Evolutionary conservation across 768 basidiomycete species (phyloP), one percentile per base, ranked within the genome.

Genomic region (Thelephora ganbajun): DNA sequence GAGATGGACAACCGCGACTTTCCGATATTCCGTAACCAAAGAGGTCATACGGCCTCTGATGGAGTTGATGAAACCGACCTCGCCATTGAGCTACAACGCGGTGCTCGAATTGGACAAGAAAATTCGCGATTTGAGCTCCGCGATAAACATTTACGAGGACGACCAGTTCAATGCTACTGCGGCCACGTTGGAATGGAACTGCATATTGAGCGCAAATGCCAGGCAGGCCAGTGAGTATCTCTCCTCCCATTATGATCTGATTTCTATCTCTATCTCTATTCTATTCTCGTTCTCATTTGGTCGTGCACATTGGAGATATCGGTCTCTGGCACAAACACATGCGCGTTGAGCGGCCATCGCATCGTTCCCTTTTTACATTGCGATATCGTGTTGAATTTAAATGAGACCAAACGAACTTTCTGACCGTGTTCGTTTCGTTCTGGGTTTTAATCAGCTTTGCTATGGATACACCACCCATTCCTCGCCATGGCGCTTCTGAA

Each of bases 401-500:
- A n/a, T n/a, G n/a, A n/a, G n/a, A n/a, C n/a, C n/a, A n/a, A n/a
- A n/a, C n/a, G n/a, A n/a, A n/a, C n/a, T n/a, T n/a, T n/a, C n/a
- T n/a, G n/a, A n/a, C n/a, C n/a, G n/a, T n/a, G n/a, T n/a, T n/a
- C n/a, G n/a, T n/a, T n/a, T n/a, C n/a, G n/a, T n/a, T n/a, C n/a
- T n/a, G n/a, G n/a, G 26, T 30, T 30, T 30, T 9, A 34, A 50
- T n/a, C 47, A 81, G 80, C 74, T 18, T 68, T 83, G 55, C 56
- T 83, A 9, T 77, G 74, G 54, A 71, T 84, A 34, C 82, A 84
- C 54, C 69, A 79, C 44, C 81, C 77, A 45, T 83, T 78, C 65
- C 83, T 83, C 55, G 79, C 78, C 0, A 78, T 80, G 52, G 79
- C 82, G 0, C 72, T 83, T 65, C 66, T 79, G 5, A 79, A 82